These are phyloP conservation scores for Pseudogymnoascus sp. DNA, from an alignment of 2,329 filamentous ascomycete species.

Conservation along the genomic window DNA sequence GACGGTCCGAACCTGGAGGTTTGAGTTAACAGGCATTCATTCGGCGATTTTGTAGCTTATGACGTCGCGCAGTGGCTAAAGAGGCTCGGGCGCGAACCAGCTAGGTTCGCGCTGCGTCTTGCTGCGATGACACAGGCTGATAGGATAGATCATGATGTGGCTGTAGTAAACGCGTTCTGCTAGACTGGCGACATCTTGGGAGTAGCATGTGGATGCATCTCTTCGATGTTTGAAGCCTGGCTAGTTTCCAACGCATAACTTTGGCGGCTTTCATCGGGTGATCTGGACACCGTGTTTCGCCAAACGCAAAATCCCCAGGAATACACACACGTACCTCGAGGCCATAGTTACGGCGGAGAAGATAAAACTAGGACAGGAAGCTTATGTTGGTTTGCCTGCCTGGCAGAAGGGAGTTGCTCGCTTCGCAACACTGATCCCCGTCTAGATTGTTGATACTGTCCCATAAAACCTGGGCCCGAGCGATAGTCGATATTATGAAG, in stretches of 20 bases:
- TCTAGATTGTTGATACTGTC: constrained; percentile 1
- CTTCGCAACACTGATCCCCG: constrained; percentile 2
- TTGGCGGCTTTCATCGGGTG: not conserved
- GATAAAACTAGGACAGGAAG: constrained; percentile 9
- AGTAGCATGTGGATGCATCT: not conserved
- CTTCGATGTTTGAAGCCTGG: not conserved
- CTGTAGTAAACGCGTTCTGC: not conserved
- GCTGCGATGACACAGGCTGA: not conserved
- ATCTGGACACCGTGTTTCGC: not conserved
- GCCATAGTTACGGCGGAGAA: constrained; percentile 1
- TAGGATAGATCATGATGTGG: not conserved
- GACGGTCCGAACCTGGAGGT: constrained; percentile 55
- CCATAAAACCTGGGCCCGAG: not conserved
- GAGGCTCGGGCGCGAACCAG: not conserved
- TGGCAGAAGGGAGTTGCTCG: not conserved
- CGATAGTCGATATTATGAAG: not conserved
- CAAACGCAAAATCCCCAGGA: not conserved
- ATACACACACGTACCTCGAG: not conserved
- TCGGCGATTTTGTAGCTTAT: not conserved
- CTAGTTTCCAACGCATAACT: not conserved
- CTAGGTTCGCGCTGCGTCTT: not conserved
- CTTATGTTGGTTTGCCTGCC: constrained; percentile 21
- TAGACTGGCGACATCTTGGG: not conserved
- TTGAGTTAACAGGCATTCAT: not conserved
- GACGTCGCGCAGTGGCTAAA: not conserved